A percentile compares a stretch with the other conserved stretches of the same genome.
Conservation (phyloP, 2,329 filamentous ascomycete genomes). For the Rugonectria rugulosa region DNA sequence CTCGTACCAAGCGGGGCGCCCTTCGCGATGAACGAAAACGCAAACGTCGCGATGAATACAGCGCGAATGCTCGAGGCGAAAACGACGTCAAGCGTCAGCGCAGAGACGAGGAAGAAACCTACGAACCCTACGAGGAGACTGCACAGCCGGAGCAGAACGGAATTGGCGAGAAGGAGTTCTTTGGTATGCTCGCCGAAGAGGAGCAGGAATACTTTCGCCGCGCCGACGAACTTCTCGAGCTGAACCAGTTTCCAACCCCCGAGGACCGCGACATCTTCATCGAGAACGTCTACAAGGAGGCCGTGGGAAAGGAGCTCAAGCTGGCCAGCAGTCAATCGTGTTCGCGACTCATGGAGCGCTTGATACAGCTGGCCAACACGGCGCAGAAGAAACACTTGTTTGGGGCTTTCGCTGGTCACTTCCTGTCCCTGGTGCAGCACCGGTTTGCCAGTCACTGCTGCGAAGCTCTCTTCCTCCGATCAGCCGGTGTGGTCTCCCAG, state of each 20-base stretch:
- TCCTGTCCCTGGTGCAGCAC: slow-evolving; percentile 89
- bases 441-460: slow-evolving; percentile 98
- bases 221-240: slow-evolving; percentile 87
- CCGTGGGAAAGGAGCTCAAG: slow-evolving; percentile 92
- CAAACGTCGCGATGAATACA: slow-evolving; percentile 45
- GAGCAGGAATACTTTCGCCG: slow-evolving; percentile 96
- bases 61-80: slow-evolving; percentile 29
- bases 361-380: slow-evolving; percentile 82
- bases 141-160: slow-evolving; percentile 37
- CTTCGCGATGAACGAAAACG: slow-evolving; percentile 52
- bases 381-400: slow-evolving; percentile 88
- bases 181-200: slow-evolving; percentile 88
- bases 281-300: slow-evolving; percentile 85
- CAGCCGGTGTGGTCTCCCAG: slow-evolving; percentile 78
- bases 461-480: slow-evolving; percentile 87
- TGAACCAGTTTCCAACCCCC: slow-evolving; percentile 82
- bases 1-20: slow-evolving; percentile 51
- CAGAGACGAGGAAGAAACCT: slow-evolving; percentile 28
- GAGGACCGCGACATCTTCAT: slow-evolving; percentile 78
- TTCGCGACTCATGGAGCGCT: slow-evolving; percentile 88
- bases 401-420: slow-evolving; percentile 83
- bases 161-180: slow-evolving; percentile 75
- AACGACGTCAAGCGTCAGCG: slow-evolving; percentile 37
- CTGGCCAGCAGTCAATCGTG: slow-evolving; percentile 95
- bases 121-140: slow-evolving; percentile 34